Percentiles rank a stretch among this genome's conserved stretches.
Conservation (phyloP, 176 grass and related monocot species). For the Zoysia pacifica region DNA sequence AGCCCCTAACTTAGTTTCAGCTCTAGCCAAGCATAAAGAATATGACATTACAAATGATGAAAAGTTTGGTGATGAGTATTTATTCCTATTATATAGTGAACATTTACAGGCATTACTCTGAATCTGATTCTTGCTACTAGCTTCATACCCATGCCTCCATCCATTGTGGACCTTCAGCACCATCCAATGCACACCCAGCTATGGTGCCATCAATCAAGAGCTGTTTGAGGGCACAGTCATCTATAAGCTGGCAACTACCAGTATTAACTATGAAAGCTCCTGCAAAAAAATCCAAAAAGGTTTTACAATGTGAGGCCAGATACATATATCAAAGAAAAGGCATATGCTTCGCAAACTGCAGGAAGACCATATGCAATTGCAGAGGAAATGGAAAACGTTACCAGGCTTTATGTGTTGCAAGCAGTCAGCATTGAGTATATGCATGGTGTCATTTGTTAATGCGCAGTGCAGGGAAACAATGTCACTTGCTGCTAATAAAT, state of each 20-base stretch:
- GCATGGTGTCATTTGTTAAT: conserved; percentile 86
- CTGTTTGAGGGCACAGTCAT: conserved; percentile 92
- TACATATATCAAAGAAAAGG: neutral
- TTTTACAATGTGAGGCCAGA: neutral
- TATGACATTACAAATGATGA: conserved; percentile 10
- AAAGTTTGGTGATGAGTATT: conserved; percentile 2
- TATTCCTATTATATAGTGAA: conserved; percentile 3
- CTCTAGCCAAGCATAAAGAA: conserved; percentile 1
- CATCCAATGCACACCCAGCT: conserved; percentile 94
- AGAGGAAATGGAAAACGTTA: conserved; percentile 36
- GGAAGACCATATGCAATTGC: conserved; percentile 4
- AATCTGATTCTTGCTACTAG: neutral
- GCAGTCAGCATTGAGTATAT: conserved; percentile 84
- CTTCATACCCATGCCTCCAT: conserved; percentile 98
- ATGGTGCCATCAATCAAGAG: conserved; percentile 91
- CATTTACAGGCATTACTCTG: conserved; percentile 34
- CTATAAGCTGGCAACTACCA: conserved; percentile 89
- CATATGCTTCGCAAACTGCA: neutral
- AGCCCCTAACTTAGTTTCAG: conserved; percentile 1
- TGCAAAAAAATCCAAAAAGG: conserved; percentile 37
- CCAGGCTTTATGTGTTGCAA: conserved; percentile 89
- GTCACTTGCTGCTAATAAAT: conserved; percentile 89
- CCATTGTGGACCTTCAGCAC: conserved; percentile 96
- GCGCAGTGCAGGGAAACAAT: conserved; percentile 93
- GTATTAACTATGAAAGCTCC: conserved; percentile 97